phyloP scores from a whole-genome alignment of 345 rosid species.

The Camelina sativa region DNA sequence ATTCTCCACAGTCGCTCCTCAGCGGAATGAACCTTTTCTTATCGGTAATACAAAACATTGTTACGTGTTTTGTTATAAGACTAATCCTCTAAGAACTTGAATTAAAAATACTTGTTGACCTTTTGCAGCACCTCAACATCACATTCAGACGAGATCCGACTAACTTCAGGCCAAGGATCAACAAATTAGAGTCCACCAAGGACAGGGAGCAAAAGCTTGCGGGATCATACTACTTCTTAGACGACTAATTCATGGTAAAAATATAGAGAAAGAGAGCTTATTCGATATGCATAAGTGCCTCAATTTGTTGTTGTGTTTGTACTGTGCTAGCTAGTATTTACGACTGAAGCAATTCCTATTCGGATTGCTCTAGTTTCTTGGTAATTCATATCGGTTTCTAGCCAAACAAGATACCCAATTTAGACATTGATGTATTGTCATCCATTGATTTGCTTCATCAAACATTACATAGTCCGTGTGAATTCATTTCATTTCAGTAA shows the following conservation, averaged over 20 bases:
- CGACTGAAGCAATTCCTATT: no score
- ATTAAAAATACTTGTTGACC: not conserved
- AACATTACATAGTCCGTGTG: not conserved
- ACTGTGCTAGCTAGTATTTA: no score
- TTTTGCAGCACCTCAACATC: not conserved
- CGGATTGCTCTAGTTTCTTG: no score
- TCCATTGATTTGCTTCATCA: not conserved
- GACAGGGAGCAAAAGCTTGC: not conserved
- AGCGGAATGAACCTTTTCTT: not conserved
- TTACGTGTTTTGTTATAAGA: not conserved
- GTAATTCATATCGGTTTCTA: no score
- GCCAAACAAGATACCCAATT: no score
- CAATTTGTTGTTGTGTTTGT: no score
- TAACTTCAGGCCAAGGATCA: not conserved
- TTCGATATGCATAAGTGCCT: no score
- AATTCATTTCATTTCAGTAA: constrained; percentile 13
- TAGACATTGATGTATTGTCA: not conserved
- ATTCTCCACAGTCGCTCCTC: not conserved
- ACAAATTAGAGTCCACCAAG: not conserved
- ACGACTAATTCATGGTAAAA: not conserved
- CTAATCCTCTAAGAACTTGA: no score
- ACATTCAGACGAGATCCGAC: not conserved
- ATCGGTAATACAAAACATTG: not conserved
- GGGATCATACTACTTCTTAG: not conserved
- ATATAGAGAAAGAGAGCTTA: no score